Conservation (phyloP, 2,329 filamentous ascomycete genomes). For the Zasmidium cellare region DNA sequence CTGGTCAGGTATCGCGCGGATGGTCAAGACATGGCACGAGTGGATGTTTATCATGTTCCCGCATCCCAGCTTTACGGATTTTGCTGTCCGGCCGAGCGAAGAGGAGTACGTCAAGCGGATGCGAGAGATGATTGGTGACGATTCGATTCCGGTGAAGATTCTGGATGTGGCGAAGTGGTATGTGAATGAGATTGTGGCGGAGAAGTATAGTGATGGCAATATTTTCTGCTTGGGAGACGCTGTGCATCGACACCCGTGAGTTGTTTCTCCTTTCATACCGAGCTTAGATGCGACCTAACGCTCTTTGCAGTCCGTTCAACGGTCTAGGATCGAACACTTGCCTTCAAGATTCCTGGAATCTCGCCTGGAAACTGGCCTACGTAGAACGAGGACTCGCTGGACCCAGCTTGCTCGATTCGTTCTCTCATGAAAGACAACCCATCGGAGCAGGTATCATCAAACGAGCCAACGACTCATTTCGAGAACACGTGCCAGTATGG, state of each 20-base stretch:
- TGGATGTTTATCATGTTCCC: conserved; percentile 55
- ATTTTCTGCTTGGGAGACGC: conserved; percentile 59
- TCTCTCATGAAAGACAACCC: conserved; percentile 36
- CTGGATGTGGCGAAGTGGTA: conserved; percentile 59
- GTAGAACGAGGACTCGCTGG: conserved; percentile 25
- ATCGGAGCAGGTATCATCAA: conserved; percentile 50
- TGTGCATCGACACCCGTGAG: conserved; percentile 55
- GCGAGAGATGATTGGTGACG: conserved; percentile 57
- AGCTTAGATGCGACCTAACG: too few species aligned
- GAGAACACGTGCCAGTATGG: conserved; percentile 47
- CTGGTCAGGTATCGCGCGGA: conserved; percentile 53
- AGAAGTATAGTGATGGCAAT: conserved; percentile 53
- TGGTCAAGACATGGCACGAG: conserved; percentile 65
- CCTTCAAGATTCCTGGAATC: conserved; percentile 15
- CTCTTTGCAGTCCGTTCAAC: conserved; percentile 45
- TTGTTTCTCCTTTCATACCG: neutral
- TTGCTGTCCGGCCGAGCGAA: conserved; percentile 41
- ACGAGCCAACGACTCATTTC: conserved; percentile 59
- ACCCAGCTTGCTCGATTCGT: conserved; percentile 29
- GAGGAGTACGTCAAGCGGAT: conserved; percentile 52
- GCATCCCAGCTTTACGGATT: conserved; percentile 36
- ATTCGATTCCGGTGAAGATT: conserved; percentile 52
- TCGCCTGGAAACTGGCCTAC: conserved; percentile 23
- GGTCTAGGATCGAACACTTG: conserved; percentile 52
- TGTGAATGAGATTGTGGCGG: conserved; percentile 63